Evolutionary conservation across 805 yeast genomes (phyloP).

Genomic region (Saccharomycopsis olivae): DNA sequence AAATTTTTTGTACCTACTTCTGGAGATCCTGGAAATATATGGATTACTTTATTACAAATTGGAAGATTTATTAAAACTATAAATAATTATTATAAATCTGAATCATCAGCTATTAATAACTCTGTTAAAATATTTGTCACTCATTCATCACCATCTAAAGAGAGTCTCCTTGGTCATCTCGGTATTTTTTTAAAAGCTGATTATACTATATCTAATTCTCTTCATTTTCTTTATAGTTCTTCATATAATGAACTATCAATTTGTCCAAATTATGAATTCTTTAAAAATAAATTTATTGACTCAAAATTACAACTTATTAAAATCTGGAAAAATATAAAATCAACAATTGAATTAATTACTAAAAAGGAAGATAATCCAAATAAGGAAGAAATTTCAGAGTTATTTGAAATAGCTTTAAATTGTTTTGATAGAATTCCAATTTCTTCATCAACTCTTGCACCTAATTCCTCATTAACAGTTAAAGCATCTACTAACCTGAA

Average conservation of each 20-base stretch:
- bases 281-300: constrained; percentile 50
- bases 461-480: constrained; percentile 19
- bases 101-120: constrained; percentile 23
- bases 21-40: constrained; percentile 55
- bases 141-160: constrained; percentile 63
- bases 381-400: constrained; percentile 33
- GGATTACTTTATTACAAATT: constrained; percentile 64
- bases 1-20: constrained; percentile 38
- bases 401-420: constrained; percentile 45
- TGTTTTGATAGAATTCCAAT: constrained; percentile 56
- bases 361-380: constrained; percentile 22
- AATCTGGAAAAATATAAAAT: constrained; percentile 50
- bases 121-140: constrained; percentile 48
- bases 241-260: constrained; percentile 59
- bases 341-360: constrained; percentile 36
- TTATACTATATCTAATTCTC: constrained; percentile 60
- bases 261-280: constrained; percentile 52
- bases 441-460: constrained; percentile 25
- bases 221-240: constrained; percentile 62
- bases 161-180: constrained; percentile 57
- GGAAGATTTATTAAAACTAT: constrained; percentile 51
- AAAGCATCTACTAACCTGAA: constrained; percentile 19
- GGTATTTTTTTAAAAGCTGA: constrained; percentile 60
- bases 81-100: constrained; percentile 28
- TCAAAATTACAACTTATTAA: constrained; percentile 51